phyloP scores from a whole-genome alignment of 2,329 filamentous ascomycete genomes.

The Fusarium euwallaceae region DNA sequence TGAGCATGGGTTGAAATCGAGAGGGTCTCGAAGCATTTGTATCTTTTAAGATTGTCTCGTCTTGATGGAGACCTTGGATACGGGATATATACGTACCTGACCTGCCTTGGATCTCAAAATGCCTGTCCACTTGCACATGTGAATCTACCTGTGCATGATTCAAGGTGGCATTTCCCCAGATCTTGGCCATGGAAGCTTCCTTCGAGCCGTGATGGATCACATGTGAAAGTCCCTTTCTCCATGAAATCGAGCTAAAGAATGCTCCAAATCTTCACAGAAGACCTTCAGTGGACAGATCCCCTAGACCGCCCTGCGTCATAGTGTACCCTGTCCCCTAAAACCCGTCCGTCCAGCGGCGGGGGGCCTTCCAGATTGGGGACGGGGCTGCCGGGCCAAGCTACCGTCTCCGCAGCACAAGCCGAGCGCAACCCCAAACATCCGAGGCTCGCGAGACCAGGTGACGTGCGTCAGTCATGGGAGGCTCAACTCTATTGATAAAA shows the following conservation, averaged over 20 bases:
- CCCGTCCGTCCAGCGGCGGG: neutral
- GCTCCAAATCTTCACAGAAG: constrained; percentile 13
- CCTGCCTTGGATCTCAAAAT: neutral
- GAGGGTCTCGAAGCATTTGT: constrained; percentile 2
- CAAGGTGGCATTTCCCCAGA: constrained; percentile 36
- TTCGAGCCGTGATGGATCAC: constrained; percentile 29
- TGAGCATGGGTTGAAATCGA: constrained; percentile 3
- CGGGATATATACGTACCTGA: constrained; percentile 15
- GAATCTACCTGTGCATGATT: constrained; percentile 6
- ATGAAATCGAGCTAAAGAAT: neutral
- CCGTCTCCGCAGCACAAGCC: constrained; percentile 42
- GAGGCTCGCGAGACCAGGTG: constrained; percentile 39
- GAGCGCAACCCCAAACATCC: constrained; percentile 36
- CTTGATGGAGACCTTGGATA: neutral
- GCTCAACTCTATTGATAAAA: constrained; percentile 28
- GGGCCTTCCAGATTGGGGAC: neutral
- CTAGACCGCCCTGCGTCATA: constrained; percentile 36
- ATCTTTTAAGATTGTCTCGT: neutral
- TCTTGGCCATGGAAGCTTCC: constrained; percentile 25
- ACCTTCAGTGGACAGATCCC: constrained; percentile 18
- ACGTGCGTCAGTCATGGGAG: constrained; percentile 23
- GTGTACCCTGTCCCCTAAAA: constrained; percentile 16
- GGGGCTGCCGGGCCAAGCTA: constrained; percentile 8
- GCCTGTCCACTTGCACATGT: constrained; percentile 19
- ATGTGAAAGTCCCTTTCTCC: constrained; percentile 30